Percentiles rank a stretch among this genome's conserved stretches.
These are phyloP conservation scores for Fragaria vesca DNA, from an alignment of 306 rosid genomes.

Conservation along the genomic window DNA sequence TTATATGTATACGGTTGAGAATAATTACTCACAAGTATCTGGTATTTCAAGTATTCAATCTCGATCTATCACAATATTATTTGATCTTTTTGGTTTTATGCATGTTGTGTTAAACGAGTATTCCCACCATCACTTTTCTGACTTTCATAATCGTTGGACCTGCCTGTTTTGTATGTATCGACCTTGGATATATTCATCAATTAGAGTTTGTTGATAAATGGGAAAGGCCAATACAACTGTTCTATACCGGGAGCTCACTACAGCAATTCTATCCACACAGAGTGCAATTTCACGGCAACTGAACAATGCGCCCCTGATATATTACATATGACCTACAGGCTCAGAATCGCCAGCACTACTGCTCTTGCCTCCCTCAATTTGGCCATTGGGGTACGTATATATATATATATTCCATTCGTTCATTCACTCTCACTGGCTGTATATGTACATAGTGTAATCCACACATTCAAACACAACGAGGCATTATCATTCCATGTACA, in stretches of 20 bases:
- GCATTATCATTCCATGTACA: too few species aligned
- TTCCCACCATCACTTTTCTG: not conserved
- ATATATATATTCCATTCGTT: not conserved
- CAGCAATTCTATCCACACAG: constrained; percentile 10
- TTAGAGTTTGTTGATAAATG: constrained; percentile 58
- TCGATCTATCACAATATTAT: too few species aligned
- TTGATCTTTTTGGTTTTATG: too few species aligned
- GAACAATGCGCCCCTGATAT: constrained; percentile 75
- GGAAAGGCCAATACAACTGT: constrained; percentile 78
- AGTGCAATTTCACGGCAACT: constrained; percentile 47
- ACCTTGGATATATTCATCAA: too few species aligned
- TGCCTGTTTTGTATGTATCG: not conserved
- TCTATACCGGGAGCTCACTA: constrained; percentile 48
- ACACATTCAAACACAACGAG: too few species aligned
- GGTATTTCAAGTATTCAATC: too few species aligned
- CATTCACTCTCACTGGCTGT: not conserved
- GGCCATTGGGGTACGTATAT: constrained; percentile 55
- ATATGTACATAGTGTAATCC: not conserved
- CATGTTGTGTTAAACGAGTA: too few species aligned
- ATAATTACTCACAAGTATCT: too few species aligned
- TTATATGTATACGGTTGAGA: too few species aligned
- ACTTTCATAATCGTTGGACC: not conserved
- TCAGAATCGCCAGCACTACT: constrained; percentile 70
- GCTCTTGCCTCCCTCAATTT: constrained; percentile 78
- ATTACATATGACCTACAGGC: constrained; percentile 53